Conservation (phyloP, 768 basidiomycete genomes). For the Mycena latifolia region DNA sequence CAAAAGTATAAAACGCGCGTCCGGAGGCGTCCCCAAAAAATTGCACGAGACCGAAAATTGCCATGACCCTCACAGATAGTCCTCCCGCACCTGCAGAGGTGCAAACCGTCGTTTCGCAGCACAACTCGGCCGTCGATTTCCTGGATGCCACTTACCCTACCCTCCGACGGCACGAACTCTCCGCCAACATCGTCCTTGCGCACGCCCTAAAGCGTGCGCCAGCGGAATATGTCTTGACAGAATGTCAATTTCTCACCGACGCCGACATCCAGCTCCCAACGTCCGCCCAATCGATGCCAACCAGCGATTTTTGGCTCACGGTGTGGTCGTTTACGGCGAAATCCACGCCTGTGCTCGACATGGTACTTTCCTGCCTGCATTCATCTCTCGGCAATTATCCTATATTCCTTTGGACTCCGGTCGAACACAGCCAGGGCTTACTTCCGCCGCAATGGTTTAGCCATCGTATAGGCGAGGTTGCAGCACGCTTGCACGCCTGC, state of each 20-base stretch:
- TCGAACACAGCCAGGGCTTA: conserved; percentile 38
- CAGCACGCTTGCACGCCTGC: conserved; percentile 50
- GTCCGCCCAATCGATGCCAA: conserved; percentile 35
- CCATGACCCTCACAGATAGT: no score
- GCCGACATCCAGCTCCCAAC: conserved; percentile 46
- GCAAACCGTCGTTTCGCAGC: conserved; percentile 49
- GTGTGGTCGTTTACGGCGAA: conserved; percentile 55
- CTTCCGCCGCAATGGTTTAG: conserved; percentile 46
- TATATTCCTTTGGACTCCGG: conserved; percentile 63
- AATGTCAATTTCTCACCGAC: conserved; percentile 49
- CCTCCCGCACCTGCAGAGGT: conserved; percentile 26
- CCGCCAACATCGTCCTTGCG: conserved; percentile 65
- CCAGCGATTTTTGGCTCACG: conserved; percentile 62
- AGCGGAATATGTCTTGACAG: conserved; percentile 52
- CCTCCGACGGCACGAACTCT: conserved; percentile 58
- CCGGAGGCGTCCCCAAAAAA: neutral
- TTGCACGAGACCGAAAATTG: conserved; percentile 43
- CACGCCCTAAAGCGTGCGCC: conserved; percentile 59
- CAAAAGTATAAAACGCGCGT: conserved; percentile 3
- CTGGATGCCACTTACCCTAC: conserved; percentile 55
- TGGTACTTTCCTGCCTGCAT: conserved; percentile 61
- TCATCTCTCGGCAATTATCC: conserved; percentile 62
- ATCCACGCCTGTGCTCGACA: conserved; percentile 47
- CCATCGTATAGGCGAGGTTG: conserved; percentile 51
- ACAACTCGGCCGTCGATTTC: conserved; percentile 55